Percentiles rank a stretch among this genome's conserved stretches.
Evolutionary conservation across 108 stramenopile species (phyloP).

Genomic region (Hondaea fermentalgiana): DNA sequence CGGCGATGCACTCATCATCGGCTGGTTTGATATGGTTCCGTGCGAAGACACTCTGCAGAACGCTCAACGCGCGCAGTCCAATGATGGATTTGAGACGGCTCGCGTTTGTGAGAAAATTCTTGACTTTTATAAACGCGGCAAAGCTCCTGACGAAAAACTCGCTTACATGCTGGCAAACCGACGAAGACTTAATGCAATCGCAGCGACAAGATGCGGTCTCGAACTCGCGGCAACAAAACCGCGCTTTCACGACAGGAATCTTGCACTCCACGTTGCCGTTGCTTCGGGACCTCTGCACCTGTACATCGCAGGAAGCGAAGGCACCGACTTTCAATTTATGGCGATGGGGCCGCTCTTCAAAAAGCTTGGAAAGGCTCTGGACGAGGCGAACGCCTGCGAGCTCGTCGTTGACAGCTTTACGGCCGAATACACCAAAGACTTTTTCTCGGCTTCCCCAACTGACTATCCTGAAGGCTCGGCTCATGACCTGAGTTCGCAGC

Average conservation of each 20-base stretch:
- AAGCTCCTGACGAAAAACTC: background rate
- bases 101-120: background rate
- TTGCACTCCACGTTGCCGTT: constrained; percentile 25
- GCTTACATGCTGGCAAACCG: background rate
- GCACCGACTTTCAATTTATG: constrained; percentile 29
- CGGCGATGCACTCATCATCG: background rate
- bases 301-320: background rate
- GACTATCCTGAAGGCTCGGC: no score
- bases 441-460: no score
- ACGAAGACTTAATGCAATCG: background rate
- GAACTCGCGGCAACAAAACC: background rate
- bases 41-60: background rate
- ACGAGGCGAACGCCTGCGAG: constrained; percentile 20
- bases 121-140: background rate
- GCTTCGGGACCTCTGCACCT: constrained; percentile 21
- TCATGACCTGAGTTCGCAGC: no score
- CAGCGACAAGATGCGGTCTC: background rate
- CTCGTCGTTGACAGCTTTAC: constrained; percentile 21
- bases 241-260: background rate
- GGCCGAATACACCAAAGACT: no score
- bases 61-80: background rate
- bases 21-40: background rate
- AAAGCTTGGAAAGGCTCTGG: constrained; percentile 27
- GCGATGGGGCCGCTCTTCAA: constrained; percentile 37
- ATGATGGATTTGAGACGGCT: background rate